phyloP scores from a whole-genome alignment of 2,329 filamentous ascomycete species.

The Capronia coronata region DNA sequence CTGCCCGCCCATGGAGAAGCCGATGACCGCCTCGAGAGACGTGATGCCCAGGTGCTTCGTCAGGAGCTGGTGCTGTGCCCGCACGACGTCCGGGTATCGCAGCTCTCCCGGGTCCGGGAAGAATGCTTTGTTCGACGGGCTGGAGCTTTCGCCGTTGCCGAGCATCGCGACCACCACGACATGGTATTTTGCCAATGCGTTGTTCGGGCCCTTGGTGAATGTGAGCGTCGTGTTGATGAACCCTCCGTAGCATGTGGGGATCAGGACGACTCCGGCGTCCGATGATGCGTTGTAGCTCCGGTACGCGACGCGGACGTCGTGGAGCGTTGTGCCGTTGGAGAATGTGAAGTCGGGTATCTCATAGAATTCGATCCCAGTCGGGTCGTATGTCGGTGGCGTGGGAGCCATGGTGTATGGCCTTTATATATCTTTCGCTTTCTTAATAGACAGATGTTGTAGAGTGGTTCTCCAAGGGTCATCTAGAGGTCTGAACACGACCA shows the following conservation, averaged over 20 bases:
- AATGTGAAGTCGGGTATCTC: slow-evolving; percentile 38
- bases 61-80: slow-evolving; percentile 39
- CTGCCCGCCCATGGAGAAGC: slow-evolving; percentile 49
- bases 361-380: slow-evolving; percentile 32
- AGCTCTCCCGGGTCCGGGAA: slow-evolving; percentile 35
- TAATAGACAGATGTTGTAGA: too few species aligned
- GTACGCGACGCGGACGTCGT: slow-evolving; percentile 37
- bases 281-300: slow-evolving; percentile 38
- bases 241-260: slow-evolving; percentile 53
- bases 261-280: slow-evolving; percentile 38
- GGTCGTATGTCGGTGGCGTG: slow-evolving; percentile 19
- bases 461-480: too few species aligned
- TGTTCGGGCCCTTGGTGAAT: slow-evolving; percentile 36
- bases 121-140: slow-evolving; percentile 40
- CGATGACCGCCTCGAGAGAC: slow-evolving; percentile 39
- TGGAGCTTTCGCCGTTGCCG: slow-evolving; percentile 45
- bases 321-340: slow-evolving; percentile 32
- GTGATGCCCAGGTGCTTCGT: slow-evolving; percentile 34
- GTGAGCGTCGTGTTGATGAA: slow-evolving; percentile 45
- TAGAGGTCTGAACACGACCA: too few species aligned
- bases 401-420: slow-evolving; percentile 7
- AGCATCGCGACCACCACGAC: slow-evolving; percentile 45
- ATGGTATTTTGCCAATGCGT: slow-evolving; percentile 38
- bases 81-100: slow-evolving; percentile 42
- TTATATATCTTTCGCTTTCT: too few species aligned